These are phyloP conservation scores for Magnaporthales sp. DNA, from an alignment of 2,329 filamentous ascomycete genomes.

Conservation along the genomic window DNA sequence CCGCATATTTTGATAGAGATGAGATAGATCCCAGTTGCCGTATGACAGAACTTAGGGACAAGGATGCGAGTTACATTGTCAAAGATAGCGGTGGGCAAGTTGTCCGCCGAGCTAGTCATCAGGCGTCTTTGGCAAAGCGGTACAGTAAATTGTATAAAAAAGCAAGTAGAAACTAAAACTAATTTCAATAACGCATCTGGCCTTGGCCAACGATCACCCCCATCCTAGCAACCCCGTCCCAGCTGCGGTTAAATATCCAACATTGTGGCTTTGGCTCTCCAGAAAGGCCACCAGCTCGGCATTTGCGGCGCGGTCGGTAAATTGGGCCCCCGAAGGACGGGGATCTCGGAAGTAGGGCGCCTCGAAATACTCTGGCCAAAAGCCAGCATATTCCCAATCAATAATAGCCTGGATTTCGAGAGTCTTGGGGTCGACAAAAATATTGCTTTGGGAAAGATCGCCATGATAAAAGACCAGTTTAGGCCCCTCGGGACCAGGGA, in stretches of 20 bases:
- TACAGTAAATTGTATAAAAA: too few relatives aligned
- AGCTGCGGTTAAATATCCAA: neutral
- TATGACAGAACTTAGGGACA: too few relatives aligned
- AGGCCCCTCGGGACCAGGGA: neutral
- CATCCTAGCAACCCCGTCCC: too few relatives aligned
- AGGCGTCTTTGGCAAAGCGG: too few relatives aligned
- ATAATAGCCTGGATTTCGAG: neutral
- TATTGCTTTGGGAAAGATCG: neutral
- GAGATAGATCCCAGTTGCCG: too few relatives aligned
- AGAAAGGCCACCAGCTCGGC: neutral
- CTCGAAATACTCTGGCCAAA: neutral
- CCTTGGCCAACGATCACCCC: too few relatives aligned
- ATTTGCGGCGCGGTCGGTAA: neutral
- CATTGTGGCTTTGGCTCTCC: neutral
- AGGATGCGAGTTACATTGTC: too few relatives aligned
- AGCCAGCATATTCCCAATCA: neutral
- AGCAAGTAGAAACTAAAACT: too few relatives aligned
- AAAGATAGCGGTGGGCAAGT: too few relatives aligned
- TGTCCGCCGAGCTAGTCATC: too few relatives aligned
- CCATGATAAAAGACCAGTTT: neutral
- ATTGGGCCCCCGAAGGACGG: neutral
- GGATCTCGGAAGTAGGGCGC: neutral
- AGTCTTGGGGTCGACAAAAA: neutral
- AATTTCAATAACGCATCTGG: too few relatives aligned
- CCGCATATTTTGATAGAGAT: too few relatives aligned